Percentiles rank a stretch among this genome's conserved stretches.
These are phyloP conservation scores for Skeletonema grethae DNA, from an alignment of 108 stramenopile species.

Conservation along the genomic window DNA sequence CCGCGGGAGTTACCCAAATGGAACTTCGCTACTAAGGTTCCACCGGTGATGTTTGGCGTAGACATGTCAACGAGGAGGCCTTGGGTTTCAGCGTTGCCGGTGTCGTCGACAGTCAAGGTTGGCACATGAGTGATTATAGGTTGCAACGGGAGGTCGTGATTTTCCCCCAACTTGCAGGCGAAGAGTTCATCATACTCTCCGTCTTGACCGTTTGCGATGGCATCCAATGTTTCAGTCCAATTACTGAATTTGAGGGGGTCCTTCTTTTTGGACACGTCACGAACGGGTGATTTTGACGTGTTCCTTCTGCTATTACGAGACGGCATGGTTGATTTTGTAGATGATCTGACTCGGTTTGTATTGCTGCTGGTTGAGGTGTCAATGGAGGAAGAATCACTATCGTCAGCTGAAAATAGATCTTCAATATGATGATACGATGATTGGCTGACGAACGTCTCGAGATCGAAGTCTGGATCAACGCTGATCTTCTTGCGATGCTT, in stretches of 20 bases:
- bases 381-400: not conserved
- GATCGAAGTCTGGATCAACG: not conserved
- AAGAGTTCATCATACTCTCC: not conserved
- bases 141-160: not conserved
- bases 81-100: not conserved
- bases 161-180: not conserved
- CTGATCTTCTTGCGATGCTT: not conserved
- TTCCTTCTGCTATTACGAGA: not conserved
- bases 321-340: not conserved
- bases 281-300: not conserved
- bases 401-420: not conserved
- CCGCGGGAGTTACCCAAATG: not conserved
- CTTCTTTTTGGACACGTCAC: not conserved
- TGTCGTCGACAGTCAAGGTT: not conserved
- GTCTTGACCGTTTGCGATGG: not conserved
- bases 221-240: not conserved
- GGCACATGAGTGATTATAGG: not conserved
- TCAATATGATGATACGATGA: not conserved
- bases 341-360: not conserved
- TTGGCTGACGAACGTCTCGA: not conserved
- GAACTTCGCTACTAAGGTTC: not conserved
- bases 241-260: not conserved
- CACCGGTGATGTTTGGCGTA: not conserved
- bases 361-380: not conserved
- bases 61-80: not conserved